Percentiles rank a stretch among this genome's conserved stretches.
These are phyloP conservation scores for Tilletia setariae DNA, from an alignment of 1,284 basidiomycete genomes.

Conservation along the genomic window DNA sequence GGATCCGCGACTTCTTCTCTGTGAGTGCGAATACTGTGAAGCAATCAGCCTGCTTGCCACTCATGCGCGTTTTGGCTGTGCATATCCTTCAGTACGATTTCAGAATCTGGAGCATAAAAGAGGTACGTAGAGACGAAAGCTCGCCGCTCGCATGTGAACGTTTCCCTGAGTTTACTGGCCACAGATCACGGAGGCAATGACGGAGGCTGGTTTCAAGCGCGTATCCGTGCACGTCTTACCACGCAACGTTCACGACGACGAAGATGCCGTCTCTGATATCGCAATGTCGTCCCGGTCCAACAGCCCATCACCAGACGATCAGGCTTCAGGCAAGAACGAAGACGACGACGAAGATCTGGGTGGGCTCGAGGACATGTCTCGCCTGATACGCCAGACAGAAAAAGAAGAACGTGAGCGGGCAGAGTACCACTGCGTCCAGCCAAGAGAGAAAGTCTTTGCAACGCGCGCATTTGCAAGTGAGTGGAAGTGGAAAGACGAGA, in stretches of 20 bases:
- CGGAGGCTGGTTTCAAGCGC: slow-evolving; percentile 39
- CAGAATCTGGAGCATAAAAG: slow-evolving; percentile 34
- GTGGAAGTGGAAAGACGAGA: slow-evolving; percentile 13
- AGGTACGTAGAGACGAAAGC: slow-evolving; percentile 26
- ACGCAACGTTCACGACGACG: slow-evolving; percentile 25
- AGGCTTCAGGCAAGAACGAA: neutral
- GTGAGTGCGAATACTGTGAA: neutral
- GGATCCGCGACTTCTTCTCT: slow-evolving; percentile 14
- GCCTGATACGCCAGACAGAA: slow-evolving; percentile 33
- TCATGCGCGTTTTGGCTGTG: neutral
- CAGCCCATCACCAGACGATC: neutral
- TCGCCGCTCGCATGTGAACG: no score
- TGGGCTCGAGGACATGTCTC: slow-evolving; percentile 22
- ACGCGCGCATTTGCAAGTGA: slow-evolving; percentile 33
- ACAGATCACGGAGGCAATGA: slow-evolving; percentile 39
- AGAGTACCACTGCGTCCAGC: slow-evolving; percentile 27
- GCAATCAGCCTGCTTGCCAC: no score
- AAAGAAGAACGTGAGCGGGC: slow-evolving; percentile 29
- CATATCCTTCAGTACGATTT: slow-evolving; percentile 29
- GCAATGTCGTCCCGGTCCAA: neutral
- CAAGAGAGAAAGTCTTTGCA: slow-evolving; percentile 38
- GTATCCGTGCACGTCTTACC: slow-evolving; percentile 36
- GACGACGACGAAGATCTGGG: slow-evolving; percentile 20
- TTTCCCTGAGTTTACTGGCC: neutral
- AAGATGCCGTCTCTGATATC: neutral